Base-by-base conservation (phyloP, 495 filamentous ascomycete genomes). In the Neohortaea acidophila region DNA sequence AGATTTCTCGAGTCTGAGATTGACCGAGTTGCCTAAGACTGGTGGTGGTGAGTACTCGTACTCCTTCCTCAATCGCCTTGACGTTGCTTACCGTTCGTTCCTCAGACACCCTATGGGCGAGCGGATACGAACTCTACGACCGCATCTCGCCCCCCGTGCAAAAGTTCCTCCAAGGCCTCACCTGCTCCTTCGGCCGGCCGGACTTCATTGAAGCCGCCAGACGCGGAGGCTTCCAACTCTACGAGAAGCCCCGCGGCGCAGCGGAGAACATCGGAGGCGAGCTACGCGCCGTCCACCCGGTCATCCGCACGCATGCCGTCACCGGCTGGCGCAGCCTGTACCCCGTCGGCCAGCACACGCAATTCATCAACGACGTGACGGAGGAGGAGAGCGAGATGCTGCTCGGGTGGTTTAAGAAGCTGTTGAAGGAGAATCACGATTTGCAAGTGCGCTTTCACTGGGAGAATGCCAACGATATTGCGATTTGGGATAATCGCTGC, bases 401-500 rank as follows among this genome's bases (percentile, higher is more conserved):
- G 21, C 59, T 84, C 9, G 20, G 5, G 0, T 42, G 39, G 39
- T 42, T 42, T 19, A 25, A 34, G 20, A 21, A 24, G 2, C 54
- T 83, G 13, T 66, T 86, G 38, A 65, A 70, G 5, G 73, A 84
- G 56, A 85, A 84, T 47, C 82, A 84, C 51, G 80, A 89, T 51
- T 53, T 83, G 41, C 81, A 89, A 59, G 77, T 81, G 0, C 62
- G 82, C n/a, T 55, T 67, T 45, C 61, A 64, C 35, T 86, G 57
- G 54, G 27, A 51, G 31, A 55, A 54, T 13, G 10, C 22, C 9
- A 57, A 59, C 41, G 56, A 59, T 43, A 20, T 57, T 19, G 53
- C 80, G 1, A 82, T 86, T 45, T 86, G 81, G 81, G 81, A 84
- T 53, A 84, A 84, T 44, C 58, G 79, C 4, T 70, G 66, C 27